Conservation (phyloP, 2,329 filamentous ascomycete genomes). For the Xylariaceae sp. region DNA sequence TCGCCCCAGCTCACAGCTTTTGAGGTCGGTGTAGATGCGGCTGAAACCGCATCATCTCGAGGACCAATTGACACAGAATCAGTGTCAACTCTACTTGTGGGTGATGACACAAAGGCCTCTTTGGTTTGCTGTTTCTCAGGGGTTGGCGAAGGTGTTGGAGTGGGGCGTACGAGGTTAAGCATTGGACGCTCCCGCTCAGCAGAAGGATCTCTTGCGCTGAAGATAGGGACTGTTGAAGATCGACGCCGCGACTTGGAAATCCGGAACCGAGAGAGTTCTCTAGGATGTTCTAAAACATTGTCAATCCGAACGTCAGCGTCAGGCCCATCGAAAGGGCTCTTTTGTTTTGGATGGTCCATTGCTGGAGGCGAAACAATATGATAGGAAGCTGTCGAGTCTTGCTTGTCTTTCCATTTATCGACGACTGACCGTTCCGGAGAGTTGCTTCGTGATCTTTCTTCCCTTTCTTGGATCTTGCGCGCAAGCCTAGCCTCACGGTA, state of each 20-base stretch:
- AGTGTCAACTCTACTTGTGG: slow-evolving; percentile 31
- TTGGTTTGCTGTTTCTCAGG: slow-evolving; percentile 48
- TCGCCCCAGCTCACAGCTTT: slow-evolving; percentile 70
- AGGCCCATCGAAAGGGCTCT: slow-evolving; percentile 61
- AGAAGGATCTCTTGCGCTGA: slow-evolving; percentile 57
- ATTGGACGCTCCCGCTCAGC: slow-evolving; percentile 62
- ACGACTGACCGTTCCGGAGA: slow-evolving; percentile 61
- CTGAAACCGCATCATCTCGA: slow-evolving; percentile 50
- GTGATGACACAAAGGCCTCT: not conserved
- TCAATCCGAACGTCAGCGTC: slow-evolving; percentile 70
- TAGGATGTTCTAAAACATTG: slow-evolving; percentile 59
- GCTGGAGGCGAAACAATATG: slow-evolving; percentile 62
- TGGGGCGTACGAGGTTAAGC: slow-evolving; percentile 66
- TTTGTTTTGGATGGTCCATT: slow-evolving; percentile 48
- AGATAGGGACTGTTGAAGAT: slow-evolving; percentile 41
- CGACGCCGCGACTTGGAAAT: slow-evolving; percentile 36
- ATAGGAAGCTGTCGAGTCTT: slow-evolving; percentile 44
- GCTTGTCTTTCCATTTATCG: slow-evolving; percentile 57
- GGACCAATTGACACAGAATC: slow-evolving; percentile 47
- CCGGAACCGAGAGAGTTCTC: slow-evolving; percentile 51
- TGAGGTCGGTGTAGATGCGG: slow-evolving; percentile 51
- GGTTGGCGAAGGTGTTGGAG: slow-evolving; percentile 59
- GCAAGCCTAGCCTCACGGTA: slow-evolving; percentile 63
- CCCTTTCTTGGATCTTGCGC: slow-evolving; percentile 58
- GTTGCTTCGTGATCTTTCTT: slow-evolving; percentile 58